Conservation (phyloP, 371 early-diverging fungal species). For the Parasitella parasitica region DNA sequence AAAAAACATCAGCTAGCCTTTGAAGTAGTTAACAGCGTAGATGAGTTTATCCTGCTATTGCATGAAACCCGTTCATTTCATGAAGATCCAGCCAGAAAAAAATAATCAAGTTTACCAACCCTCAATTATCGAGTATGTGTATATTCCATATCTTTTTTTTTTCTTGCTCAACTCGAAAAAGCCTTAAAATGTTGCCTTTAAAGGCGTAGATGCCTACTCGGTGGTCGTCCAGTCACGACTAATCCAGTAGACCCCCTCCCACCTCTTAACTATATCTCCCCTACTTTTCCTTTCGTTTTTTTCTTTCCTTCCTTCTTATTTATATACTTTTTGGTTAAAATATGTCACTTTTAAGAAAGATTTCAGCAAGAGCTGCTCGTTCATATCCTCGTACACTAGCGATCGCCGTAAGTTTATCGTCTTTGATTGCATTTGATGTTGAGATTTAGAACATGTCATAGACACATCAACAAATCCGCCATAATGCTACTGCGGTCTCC, state of each 20-base stretch:
- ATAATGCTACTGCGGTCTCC: constrained; percentile 18
- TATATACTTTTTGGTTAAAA: neutral
- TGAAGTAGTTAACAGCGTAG: too few relatives aligned
- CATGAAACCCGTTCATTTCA: too few relatives aligned
- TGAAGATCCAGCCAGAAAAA: too few relatives aligned
- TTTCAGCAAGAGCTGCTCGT: constrained; percentile 4
- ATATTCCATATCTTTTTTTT: neutral
- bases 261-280: neutral
- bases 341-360: constrained; percentile 14
- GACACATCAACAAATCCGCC: constrained; percentile 19
- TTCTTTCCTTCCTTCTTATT: neutral
- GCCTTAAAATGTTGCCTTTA: constrained; percentile 6
- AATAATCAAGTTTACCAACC: too few relatives aligned
- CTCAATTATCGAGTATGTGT: too few relatives aligned
- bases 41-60: too few relatives aligned
- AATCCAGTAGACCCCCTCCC: neutral
- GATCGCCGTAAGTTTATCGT: constrained; percentile 3
- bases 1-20: too few relatives aligned
- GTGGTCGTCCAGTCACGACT: constrained; percentile 9
- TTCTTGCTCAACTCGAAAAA: neutral
- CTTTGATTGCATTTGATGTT: neutral
- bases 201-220: constrained; percentile 4
- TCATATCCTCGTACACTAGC: constrained; percentile 7
- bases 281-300: neutral
- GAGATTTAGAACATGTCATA: neutral